These are phyloP conservation scores for Ceratonia siliqua DNA, from an alignment of 306 rosid genomes.

Conservation along the genomic window DNA sequence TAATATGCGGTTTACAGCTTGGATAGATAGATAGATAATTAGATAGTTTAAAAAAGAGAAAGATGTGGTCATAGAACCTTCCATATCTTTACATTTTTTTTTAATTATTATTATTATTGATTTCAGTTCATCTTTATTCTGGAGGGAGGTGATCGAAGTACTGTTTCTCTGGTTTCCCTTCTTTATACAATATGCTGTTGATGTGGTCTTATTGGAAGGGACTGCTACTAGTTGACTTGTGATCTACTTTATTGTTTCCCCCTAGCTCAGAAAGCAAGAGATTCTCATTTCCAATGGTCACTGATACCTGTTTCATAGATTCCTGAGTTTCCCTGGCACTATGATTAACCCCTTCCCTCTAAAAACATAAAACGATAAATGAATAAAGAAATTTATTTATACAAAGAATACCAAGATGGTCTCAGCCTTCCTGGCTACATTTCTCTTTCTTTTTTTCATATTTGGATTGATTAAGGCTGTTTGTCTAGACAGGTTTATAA, in stretches of 20 bases:
- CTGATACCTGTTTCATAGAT: background rate
- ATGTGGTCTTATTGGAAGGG: background rate
- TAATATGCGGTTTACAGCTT: conserved; percentile 12
- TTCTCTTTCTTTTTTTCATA: background rate
- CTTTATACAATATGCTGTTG: background rate
- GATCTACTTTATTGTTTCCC: background rate
- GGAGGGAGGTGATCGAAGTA: conserved; percentile 6
- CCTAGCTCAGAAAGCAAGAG: background rate
- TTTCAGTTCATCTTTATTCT: conserved; percentile 12
- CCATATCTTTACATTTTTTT: background rate
- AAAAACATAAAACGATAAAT: background rate
- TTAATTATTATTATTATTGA: background rate
- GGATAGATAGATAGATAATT: background rate
- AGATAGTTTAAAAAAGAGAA: background rate
- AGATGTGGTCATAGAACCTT: conserved; percentile 12
- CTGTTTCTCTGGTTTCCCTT: conserved; percentile 5
- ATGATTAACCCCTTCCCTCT: background rate
- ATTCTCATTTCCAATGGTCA: background rate
- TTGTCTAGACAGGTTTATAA: conserved; percentile 20
- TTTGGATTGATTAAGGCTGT: conserved; percentile 9
- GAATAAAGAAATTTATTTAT: background rate
- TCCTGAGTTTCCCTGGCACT: conserved; percentile 18
- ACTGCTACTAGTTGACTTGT: background rate
- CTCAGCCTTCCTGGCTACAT: background rate
- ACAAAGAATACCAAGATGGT: conserved; percentile 2